Conservation (phyloP, 306 rosid species). For the Dalbergia cultrata region DNA sequence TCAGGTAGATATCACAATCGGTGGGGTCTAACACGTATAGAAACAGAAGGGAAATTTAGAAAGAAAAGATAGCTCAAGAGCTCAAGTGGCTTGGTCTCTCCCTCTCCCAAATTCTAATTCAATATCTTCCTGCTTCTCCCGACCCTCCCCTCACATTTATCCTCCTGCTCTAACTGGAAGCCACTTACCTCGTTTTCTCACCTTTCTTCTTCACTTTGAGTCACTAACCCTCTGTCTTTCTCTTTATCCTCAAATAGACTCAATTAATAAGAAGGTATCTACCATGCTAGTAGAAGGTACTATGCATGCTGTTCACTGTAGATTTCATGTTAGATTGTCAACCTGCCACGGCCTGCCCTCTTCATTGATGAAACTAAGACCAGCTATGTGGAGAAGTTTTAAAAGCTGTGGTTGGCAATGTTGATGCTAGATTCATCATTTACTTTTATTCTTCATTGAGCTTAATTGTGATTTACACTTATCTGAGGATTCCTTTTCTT, state of each 20-base stretch:
- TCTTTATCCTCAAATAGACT: neutral
- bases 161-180: too few relatives aligned
- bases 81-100: neutral
- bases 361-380: neutral
- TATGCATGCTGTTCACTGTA: neutral
- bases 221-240: neutral
- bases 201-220: neutral
- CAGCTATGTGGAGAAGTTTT: neutral
- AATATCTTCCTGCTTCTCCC: too few relatives aligned
- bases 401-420: neutral
- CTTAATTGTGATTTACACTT: neutral
- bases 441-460: neutral
- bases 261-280: too few relatives aligned
- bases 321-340: slow-evolving; percentile 36
- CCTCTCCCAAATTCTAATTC: too few relatives aligned
- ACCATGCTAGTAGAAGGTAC: neutral
- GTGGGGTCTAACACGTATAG: neutral
- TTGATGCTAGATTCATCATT: neutral
- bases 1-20: neutral
- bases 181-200: neutral
- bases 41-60: neutral
- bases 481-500: neutral
- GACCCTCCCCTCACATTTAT: too few relatives aligned
- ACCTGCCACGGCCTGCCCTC: slow-evolving; percentile 30
- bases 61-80: neutral